Percentiles rank a stretch among this genome's conserved stretches.
Evolutionary conservation across 805 yeast species (phyloP).

Genomic region (Aciculoconidium aculeatum): DNA sequence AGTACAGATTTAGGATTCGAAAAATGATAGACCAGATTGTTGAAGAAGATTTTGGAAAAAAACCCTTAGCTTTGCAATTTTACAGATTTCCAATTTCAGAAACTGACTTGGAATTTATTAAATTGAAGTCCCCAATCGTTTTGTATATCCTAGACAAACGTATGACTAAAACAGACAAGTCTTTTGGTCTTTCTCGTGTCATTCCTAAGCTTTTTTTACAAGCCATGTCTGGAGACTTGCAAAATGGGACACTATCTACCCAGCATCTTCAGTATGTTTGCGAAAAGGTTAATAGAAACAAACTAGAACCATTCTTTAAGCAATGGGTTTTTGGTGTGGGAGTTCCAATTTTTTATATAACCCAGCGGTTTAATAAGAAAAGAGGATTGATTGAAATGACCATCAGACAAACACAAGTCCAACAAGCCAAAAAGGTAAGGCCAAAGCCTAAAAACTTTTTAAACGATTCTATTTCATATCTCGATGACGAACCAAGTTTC

Average conservation of each 20-base stretch:
- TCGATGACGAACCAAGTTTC: conserved; percentile 36
- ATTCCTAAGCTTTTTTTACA: conserved; percentile 87
- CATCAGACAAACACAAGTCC: conserved; percentile 80
- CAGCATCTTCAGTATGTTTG: conserved; percentile 88
- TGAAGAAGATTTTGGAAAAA: conserved; percentile 67
- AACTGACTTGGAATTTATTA: conserved; percentile 61
- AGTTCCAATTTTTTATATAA: conserved; percentile 79
- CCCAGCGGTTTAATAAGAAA: conserved; percentile 90
- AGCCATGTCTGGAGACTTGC: conserved; percentile 91
- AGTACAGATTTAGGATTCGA: conserved; percentile 67
- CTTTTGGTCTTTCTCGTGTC: conserved; percentile 87
- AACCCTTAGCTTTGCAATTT: conserved; percentile 73
- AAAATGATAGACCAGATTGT: conserved; percentile 60
- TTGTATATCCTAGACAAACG: conserved; percentile 79
- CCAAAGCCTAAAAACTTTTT: conserved; percentile 39
- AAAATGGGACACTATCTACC: conserved; percentile 70
- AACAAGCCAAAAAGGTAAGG: conserved; percentile 39
- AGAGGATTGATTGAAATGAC: conserved; percentile 93
- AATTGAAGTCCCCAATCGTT: conserved; percentile 80
- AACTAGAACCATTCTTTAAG: conserved; percentile 74
- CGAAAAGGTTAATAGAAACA: conserved; percentile 86
- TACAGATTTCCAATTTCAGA: conserved; percentile 58
- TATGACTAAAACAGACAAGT: conserved; percentile 93
- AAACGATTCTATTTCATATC: conserved; percentile 36
- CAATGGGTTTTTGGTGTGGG: conserved; percentile 94